Evolutionary conservation across 441 rosid species (phyloP).

Genomic region (Populus hybrid): DNA sequence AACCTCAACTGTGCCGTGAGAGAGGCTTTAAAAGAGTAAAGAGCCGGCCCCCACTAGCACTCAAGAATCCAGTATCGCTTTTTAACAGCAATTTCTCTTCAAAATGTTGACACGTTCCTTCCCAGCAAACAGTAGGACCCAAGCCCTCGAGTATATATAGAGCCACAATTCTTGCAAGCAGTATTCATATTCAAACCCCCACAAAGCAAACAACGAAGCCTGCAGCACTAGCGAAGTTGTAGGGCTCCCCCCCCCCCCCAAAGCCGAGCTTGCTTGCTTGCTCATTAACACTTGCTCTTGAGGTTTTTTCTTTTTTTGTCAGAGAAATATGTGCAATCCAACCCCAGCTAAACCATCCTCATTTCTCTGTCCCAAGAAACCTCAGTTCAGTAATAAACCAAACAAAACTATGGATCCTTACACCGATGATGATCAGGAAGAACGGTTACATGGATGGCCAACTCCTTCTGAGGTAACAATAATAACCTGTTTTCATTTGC

Average conservation of each 20-base stretch:
- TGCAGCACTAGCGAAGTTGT: background rate
- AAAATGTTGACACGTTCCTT: conserved; percentile 21
- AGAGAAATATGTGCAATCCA: conserved; percentile 50
- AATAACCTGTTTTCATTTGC: background rate
- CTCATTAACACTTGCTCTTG: background rate
- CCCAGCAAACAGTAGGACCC: conserved; percentile 23
- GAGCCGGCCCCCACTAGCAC: conserved; percentile 18
- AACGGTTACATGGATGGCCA: conserved; percentile 64
- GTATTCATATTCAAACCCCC: conserved; percentile 9
- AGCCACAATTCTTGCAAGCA: background rate
- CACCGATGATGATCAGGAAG: conserved; percentile 28
- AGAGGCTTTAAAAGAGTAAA: background rate
- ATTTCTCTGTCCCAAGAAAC: conserved; percentile 35
- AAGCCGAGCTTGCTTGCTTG: background rate
- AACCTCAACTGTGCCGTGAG: background rate
- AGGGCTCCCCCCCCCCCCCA: background rate
- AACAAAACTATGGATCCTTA: conserved; percentile 33
- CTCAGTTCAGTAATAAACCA: conserved; percentile 35
- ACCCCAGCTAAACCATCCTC: conserved; percentile 55
- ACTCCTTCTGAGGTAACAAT: conserved; percentile 70
- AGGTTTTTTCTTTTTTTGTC: background rate
- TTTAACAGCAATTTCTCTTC: conserved; percentile 4
- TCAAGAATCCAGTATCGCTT: background rate
- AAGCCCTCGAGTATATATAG: conserved; percentile 35
- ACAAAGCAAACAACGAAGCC: conserved; percentile 2